Conservation (phyloP, 441 rosid species). For the Manihot esculenta region DNA sequence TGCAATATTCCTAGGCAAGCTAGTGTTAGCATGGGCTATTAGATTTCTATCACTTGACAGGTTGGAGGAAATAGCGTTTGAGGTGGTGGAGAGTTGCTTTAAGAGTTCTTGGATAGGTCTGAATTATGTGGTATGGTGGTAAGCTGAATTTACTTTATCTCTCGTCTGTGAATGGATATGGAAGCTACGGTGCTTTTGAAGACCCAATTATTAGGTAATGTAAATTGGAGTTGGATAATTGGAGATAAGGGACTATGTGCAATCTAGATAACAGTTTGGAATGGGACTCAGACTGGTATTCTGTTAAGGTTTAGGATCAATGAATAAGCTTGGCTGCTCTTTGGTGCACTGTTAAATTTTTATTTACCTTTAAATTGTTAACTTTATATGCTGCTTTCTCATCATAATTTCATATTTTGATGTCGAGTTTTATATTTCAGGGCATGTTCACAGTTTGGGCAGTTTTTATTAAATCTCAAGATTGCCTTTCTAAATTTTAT, state of each 20-base stretch:
- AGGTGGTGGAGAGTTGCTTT: neutral
- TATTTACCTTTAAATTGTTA: neutral
- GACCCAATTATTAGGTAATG: neutral
- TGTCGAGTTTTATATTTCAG: neutral
- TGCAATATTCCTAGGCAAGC: neutral
- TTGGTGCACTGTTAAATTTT: neutral
- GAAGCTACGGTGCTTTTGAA: neutral
- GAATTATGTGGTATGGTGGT: neutral
- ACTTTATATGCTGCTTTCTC: neutral
- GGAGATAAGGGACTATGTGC: neutral
- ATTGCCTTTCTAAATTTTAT: neutral
- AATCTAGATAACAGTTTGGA: neutral
- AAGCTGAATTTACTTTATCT: neutral
- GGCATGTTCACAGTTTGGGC: neutral
- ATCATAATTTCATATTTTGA: neutral
- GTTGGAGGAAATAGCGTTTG: neutral
- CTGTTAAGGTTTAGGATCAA: neutral
- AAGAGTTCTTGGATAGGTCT: neutral
- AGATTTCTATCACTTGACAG: neutral
- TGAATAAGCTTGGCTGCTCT: neutral
- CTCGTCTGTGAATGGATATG: neutral
- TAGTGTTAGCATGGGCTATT: neutral
- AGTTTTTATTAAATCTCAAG: too few species aligned
- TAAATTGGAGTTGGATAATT: neutral
- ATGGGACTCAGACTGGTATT: neutral